Base-by-base conservation (phyloP, 768 basidiomycete species). In the Pleurotus giganteus region DNA sequence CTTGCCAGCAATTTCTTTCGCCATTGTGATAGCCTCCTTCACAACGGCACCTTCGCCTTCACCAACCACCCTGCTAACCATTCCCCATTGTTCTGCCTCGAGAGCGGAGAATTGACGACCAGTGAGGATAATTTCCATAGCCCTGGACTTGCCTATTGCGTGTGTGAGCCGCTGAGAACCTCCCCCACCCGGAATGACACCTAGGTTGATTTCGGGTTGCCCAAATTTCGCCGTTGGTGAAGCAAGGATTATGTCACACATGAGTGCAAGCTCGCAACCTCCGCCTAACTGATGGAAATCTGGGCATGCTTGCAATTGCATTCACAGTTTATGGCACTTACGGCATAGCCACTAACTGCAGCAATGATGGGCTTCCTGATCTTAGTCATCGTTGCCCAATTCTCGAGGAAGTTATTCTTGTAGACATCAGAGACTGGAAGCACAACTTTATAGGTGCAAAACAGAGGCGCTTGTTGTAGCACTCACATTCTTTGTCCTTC, bases 251-350 rank as follows among this genome's bases (percentile, higher is more conserved):
- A 98, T 93, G 74, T 98, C 96, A 69, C 92, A 91, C 85, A 93
- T 93, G 59, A 98, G 82, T 4, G 96, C 96, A 21, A 99, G 84
- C 69, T 99, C 96, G 64, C 95, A 96, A 32, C 96, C 96, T 34
- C 96, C 96, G 8, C 96, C 96, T 58, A 98, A 89, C 95, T 98
- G n/a, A n/a, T n/a, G n/a, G n/a, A n/a, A n/a, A n/a, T n/a, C n/a
- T n/a, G n/a, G n/a, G n/a, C n/a, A n/a, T n/a, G n/a, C n/a, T n/a
- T n/a, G n/a, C n/a, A 36, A 19, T 19, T 7, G 43, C 28, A 47
- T 4, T 13, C 31, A 27, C 13, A 41, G 11, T n/a, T 41, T 29
- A 24, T 13, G 24, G 21, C 36, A 78, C 91, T 47, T 70, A 91
- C 89, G 28, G 95, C 94, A 64, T 87, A 98, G 13, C 96, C 96